phyloP scores from a whole-genome alignment of 495 filamentous ascomycete genomes.

The Evansstolkia leycettana region DNA sequence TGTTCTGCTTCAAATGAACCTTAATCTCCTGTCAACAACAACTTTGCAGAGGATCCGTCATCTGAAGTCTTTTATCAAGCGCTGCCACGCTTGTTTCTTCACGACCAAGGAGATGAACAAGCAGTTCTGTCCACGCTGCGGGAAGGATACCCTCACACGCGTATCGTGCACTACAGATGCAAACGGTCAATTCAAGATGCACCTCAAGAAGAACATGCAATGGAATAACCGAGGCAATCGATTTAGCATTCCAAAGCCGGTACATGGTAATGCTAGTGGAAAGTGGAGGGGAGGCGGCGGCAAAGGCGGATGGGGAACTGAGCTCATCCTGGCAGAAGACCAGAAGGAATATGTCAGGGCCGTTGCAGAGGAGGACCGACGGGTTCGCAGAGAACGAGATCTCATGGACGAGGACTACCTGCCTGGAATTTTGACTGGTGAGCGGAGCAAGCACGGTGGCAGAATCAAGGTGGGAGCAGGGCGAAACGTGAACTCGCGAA shows the following conservation, averaged over 20 bases:
- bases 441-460: slow-evolving; percentile 47
- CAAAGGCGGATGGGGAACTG: slow-evolving; percentile 74
- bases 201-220: slow-evolving; percentile 91
- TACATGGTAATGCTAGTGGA: slow-evolving; percentile 67
- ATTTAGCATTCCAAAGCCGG: slow-evolving; percentile 83
- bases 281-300: slow-evolving; percentile 64
- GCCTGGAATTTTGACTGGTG: slow-evolving; percentile 73
- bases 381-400: slow-evolving; percentile 53
- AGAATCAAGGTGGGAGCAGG: slow-evolving; percentile 77
- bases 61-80: slow-evolving; percentile 74
- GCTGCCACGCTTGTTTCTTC: slow-evolving; percentile 90
- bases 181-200: slow-evolving; percentile 70
- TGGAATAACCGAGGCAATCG: slow-evolving; percentile 87
- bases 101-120: slow-evolving; percentile 73
- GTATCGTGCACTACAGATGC: slow-evolving; percentile 74
- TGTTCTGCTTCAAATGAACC: slow-evolving; percentile 83
- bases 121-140: slow-evolving; percentile 90
- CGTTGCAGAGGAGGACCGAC: slow-evolving; percentile 46
- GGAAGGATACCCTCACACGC: slow-evolving; percentile 73
- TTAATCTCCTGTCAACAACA: slow-evolving; percentile 70
- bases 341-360: slow-evolving; percentile 83
- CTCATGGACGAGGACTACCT: slow-evolving; percentile 93
- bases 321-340: slow-evolving; percentile 80
- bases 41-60: slow-evolving; percentile 62
- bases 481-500: slow-evolving; percentile 73